These are phyloP conservation scores for Raphanus raphanistrum DNA, from an alignment of 345 rosid species.

Conservation along the genomic window DNA sequence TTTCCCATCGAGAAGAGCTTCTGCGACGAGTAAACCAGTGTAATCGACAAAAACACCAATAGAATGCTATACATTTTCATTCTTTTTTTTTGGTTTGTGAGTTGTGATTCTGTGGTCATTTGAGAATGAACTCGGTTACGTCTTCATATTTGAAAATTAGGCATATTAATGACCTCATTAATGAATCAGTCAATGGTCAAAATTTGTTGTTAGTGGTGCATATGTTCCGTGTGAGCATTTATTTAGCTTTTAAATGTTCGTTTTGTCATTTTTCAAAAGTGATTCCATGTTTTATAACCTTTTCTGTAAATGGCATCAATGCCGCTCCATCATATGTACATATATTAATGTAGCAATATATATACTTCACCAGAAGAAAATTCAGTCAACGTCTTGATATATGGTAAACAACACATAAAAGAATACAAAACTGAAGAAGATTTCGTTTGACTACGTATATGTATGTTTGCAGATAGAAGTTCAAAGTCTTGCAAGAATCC, in stretches of 20 bases:
- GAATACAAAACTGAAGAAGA: neutral
- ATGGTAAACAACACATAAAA: neutral
- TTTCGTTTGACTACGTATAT: conserved; percentile 3
- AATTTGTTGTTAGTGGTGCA: neutral
- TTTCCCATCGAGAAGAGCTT: neutral
- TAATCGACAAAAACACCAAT: neutral
- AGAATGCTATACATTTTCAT: conserved; percentile 19
- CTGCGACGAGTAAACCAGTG: conserved; percentile 1
- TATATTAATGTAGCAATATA: neutral
- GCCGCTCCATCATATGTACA: neutral
- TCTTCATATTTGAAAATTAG: neutral
- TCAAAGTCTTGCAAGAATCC: neutral
- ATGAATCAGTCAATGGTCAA: conserved; percentile 32
- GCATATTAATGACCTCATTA: neutral
- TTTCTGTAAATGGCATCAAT: neutral
- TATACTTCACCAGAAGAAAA: neutral
- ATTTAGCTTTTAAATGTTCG: neutral
- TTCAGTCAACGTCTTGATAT: neutral
- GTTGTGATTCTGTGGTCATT: conserved; percentile 17
- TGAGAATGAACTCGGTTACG: neutral
- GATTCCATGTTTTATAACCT: neutral
- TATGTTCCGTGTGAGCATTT: neutral
- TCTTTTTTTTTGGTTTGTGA: neutral
- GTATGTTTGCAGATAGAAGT: neutral
- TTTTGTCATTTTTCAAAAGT: neutral